A percentile compares a stretch with the other conserved stretches of the same genome.
These are phyloP conservation scores for Coemansia sp. DNA, from an alignment of 192 early-diverging fungal genomes.

Conservation along the genomic window DNA sequence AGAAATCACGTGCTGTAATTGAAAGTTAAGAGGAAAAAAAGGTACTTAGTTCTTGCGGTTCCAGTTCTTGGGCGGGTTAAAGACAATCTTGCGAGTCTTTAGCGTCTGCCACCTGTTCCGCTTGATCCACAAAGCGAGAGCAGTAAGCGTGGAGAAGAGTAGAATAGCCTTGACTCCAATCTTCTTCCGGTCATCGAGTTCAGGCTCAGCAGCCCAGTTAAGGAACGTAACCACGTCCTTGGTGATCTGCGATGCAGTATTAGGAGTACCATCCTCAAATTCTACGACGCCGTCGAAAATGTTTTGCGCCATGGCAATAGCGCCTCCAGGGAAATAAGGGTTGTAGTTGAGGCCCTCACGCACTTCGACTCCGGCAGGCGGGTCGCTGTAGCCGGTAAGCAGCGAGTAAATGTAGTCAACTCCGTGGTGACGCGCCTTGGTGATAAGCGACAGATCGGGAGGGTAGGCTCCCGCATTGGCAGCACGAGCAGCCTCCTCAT, in stretches of 20 bases:
- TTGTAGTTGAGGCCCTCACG: slow-evolving; percentile 98
- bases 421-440: slow-evolving; percentile 93
- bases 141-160: slow-evolving; percentile 69
- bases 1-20: background rate
- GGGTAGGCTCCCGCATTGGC: slow-evolving; percentile 95
- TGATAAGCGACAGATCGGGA: slow-evolving; percentile 93
- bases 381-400: slow-evolving; percentile 91
- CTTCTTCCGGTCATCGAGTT: slow-evolving; percentile 96
- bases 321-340: slow-evolving; percentile 98
- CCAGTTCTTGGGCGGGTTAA: slow-evolving; percentile 59
- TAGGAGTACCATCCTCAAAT: slow-evolving; percentile 96
- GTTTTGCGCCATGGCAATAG: slow-evolving; percentile 94
- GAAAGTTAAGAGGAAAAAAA: background rate
- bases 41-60: slow-evolving; percentile 10
- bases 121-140: slow-evolving; percentile 87
- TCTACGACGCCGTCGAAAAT: slow-evolving; percentile 94
- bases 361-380: slow-evolving; percentile 90
- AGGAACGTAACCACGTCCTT: slow-evolving; percentile 97
- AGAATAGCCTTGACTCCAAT: slow-evolving; percentile 89
- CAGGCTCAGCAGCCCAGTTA: slow-evolving; percentile 95
- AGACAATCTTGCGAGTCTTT: slow-evolving; percentile 94
- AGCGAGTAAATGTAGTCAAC: slow-evolving; percentile 95
- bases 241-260: slow-evolving; percentile 93
- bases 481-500: slow-evolving; percentile 95
- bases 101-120: slow-evolving; percentile 88